Base-by-base conservation (phyloP, 495 filamentous ascomycete genomes). In the Tuber umbilicatum region DNA sequence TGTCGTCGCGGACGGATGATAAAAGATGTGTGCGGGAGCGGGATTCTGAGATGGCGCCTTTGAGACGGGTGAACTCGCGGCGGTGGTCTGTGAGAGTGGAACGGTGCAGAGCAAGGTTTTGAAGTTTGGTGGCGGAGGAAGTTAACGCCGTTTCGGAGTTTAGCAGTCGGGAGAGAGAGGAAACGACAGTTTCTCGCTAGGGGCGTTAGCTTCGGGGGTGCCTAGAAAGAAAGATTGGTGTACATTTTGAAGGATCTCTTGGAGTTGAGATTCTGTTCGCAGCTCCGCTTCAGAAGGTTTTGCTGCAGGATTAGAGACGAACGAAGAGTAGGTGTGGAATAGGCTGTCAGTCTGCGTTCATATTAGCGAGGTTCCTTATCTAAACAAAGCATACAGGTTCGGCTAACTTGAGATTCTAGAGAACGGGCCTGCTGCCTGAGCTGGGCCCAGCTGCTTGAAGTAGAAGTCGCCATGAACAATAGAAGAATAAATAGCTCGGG, bases 261-360 rank as follows among this genome's bases (percentile, higher is more conserved):
- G 89, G 39, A 99, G 86, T 83, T 93, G 91, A 19, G 88, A 83
- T 83, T 99, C 94, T 27, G 91, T 90, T 71, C 89, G 86, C 75
- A 86, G 86, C 84, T 99, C 94, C 80, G 97, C 94, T 77, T 94
- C 91, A 75, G 91, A 91, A 10, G 95, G 92, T 81, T 93, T 93
- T 27, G 88, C 85, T 43, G 94, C 91, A 70, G 96, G 91, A 81
- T 91, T 91, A 14, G 91, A 90, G n/a, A 93, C 91, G 86, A 91
- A 97, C 85, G 97, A 93, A 14, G 96, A 94, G 84, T 97, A 99
- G 68, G 91, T 97, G 83, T 97, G 93, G 83, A 99, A 97, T 71
- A 95, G 89, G 74, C 87, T 89, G 83, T 97, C 94, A 55, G 96
- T 97, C 95, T 99, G 78, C 68, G 41, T 69, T 55, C 37, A 39